Base-by-base conservation (phyloP, 2,329 filamentous ascomycete species). In the Salinomyces thailandicus region DNA sequence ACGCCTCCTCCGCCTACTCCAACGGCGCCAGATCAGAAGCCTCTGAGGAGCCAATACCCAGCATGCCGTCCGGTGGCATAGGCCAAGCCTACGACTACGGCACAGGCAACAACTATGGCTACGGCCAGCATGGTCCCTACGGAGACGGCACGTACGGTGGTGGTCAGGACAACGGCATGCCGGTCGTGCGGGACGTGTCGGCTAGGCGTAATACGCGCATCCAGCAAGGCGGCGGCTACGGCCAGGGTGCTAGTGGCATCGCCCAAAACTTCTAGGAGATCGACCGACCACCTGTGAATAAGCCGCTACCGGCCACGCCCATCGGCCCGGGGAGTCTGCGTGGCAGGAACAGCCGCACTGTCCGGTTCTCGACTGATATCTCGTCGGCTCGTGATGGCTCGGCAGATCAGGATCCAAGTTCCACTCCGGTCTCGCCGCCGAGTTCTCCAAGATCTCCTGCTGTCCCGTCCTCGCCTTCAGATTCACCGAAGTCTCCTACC, bases 1-100 rank as follows among this genome's bases (percentile, higher is more conserved):
- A 96, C 54, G 91, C 91, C 5, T 98, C 91, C 0, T 96, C 91
- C 0, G 87, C 85, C 1, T 98, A 96, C 64, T 95, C 87, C 46
- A 81, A 79, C 9, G 82, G 77, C 5, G 79, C 77, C 30, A 76
- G 75, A 41, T 95, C 89, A 0, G 75, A 79, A 43, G 62, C 65
- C 14, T 77, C 73, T 14, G 73, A 77, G 26, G 44, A 38, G 27
- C 37, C 47, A 32, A 33, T 45, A 33, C 29, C 44, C 14, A 29
- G 15, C 6, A 24, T 43, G 28, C 41, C 44, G 13, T 26, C 22
- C n/a, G 39, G 38, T 8, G 44, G 45, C 30, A 44, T 48, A 15
- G 47, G 37, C 58, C 64, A 16, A 27, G 42, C 45, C 2, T 55
- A 57, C 38, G 54, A 55, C 22, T 55, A 56, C 36, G 48, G 27